phyloP scores from a whole-genome alignment of 2,329 filamentous ascomycete genomes.

The Leptographium radiaticola region DNA sequence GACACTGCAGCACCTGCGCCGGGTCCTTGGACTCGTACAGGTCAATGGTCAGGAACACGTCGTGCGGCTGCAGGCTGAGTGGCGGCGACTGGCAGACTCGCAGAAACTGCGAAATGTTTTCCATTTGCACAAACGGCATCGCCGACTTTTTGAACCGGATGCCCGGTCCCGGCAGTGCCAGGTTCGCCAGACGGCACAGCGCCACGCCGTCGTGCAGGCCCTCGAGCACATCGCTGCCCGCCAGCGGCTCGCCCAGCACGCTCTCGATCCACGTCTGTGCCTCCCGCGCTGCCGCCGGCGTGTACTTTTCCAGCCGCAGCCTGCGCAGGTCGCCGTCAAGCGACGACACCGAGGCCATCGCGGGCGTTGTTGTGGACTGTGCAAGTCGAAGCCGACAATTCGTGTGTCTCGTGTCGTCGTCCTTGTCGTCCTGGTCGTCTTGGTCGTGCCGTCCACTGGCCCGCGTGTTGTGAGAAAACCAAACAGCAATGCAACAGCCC shows the following conservation, averaged over 20 bases:
- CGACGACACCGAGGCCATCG: slow-evolving; percentile 67
- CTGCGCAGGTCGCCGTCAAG: slow-evolving; percentile 92
- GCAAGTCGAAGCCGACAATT: too few species aligned
- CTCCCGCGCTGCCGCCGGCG: slow-evolving; percentile 78
- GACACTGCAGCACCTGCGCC: slow-evolving; percentile 85
- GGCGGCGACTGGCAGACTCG: slow-evolving; percentile 75
- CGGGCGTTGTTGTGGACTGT: not conserved
- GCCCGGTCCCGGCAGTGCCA: slow-evolving; percentile 60
- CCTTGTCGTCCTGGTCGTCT: too few species aligned
- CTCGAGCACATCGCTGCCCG: slow-evolving; percentile 66
- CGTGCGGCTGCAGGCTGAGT: slow-evolving; percentile 79
- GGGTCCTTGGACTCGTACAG: slow-evolving; percentile 93
- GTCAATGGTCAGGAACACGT: slow-evolving; percentile 94
- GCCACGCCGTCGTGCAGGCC: slow-evolving; percentile 81
- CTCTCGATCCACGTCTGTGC: slow-evolving; percentile 76
- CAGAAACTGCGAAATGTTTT: slow-evolving; percentile 96
- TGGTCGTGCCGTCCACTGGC: too few species aligned
- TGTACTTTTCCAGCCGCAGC: slow-evolving; percentile 86
- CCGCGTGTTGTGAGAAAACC: too few species aligned
- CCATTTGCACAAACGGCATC: slow-evolving; percentile 99
- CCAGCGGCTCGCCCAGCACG: slow-evolving; percentile 59
- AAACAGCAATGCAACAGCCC: too few species aligned
- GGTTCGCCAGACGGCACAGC: slow-evolving; percentile 83
- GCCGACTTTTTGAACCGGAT: slow-evolving; percentile 82
- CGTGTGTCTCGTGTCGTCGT: too few species aligned